Conservation (phyloP, 305 asterid genomes). For the Solanum hybrid region DNA sequence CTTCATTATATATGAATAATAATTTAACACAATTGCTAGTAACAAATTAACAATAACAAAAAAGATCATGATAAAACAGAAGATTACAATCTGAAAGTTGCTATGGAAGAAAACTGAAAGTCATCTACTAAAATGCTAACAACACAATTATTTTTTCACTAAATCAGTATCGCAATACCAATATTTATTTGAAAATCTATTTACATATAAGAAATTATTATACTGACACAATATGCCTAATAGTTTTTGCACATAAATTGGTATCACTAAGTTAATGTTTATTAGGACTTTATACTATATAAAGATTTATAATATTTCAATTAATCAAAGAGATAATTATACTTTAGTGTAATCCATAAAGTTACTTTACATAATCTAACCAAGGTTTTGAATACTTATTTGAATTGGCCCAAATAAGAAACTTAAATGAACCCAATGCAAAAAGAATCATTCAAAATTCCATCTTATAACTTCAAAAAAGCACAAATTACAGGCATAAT, state of each 20-base stretch:
- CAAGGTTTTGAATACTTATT: neutral
- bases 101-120: neutral
- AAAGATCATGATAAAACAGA: neutral
- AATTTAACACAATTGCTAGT: neutral
- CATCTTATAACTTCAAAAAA: neutral
- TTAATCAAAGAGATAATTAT: neutral
- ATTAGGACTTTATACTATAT: neutral
- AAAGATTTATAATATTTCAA: neutral
- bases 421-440: neutral
- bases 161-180: neutral
- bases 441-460: neutral
- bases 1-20: neutral
- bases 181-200: neutral
- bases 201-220: neutral
- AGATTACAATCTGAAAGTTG: neutral
- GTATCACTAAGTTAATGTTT: neutral
- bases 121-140: neutral
- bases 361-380: neutral
- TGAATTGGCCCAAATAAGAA: neutral
- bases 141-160: neutral
- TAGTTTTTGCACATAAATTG: neutral
- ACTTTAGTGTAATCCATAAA: neutral
- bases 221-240: neutral
- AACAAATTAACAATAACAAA: neutral
- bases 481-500: neutral